Base-by-base conservation (phyloP, 2,329 filamentous ascomycete genomes). In the Hypoxylon sp. region DNA sequence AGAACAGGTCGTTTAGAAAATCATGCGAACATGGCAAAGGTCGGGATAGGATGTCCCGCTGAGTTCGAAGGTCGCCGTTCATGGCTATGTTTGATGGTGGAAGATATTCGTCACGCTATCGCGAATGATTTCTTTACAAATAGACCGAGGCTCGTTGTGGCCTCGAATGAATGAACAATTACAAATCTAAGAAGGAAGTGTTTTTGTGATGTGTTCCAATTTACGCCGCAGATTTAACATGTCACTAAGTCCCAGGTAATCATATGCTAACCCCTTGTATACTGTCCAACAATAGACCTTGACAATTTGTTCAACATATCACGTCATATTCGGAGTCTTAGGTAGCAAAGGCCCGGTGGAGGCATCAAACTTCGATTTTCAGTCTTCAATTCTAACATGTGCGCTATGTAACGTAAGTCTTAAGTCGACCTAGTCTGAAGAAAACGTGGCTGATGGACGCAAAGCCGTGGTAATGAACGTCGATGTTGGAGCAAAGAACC, bases 161-260 rank as follows among this genome's bases (percentile, higher is more conserved):
- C 53, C 59, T 23, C 45, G 60, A 43, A 69, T 60, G n/a, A 60
- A 69, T n/a, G 19, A 65, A 52, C 43, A 28, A 56, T 13, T 60
- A 30, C 10, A 23, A 53, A 13, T 25, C 28, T 4, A 58, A 45
- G 4, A 6, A 36, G 25, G 2, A 5, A 36, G 5, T 19, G 30
- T 49, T 1, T 13, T 50, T 11, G 48, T 60, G 41, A 60, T 36
- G 2, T 49, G 10, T 21, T 28, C 19, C 7, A 43, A 49, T 32
- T n/a, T 13, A 6, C n/a, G 17, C 13, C 6, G 14, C 3, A 10
- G 9, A 32, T 11, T 23, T 13, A 43, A 21, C 38, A 43, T 11
- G 2, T 43, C 28, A 30, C 17, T 11, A 4, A 41, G 38, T 23
- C 2, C 23, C 28, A 19, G 7, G 17, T 3, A 5, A 17, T 5